Evolutionary conservation across 208 protist species (phyloP), one percentile per base, ranked within the genome.

Genomic region (Trypanosomatidae sp.): DNA sequence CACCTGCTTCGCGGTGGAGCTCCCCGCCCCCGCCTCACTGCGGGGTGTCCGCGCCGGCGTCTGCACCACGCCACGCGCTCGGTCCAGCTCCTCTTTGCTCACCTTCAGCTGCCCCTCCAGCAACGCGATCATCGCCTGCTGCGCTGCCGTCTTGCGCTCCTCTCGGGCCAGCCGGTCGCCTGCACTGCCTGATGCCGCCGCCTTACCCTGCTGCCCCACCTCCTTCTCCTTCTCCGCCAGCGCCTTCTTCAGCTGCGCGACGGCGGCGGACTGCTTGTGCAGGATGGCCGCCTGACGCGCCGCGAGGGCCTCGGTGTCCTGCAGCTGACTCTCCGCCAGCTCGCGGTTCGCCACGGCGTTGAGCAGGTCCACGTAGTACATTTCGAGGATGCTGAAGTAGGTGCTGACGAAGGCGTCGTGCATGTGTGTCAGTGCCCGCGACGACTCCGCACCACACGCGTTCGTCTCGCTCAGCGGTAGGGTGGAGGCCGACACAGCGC

Each of bases 331-430:
- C 66, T 79, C 79, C 22, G 82, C 62, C 67, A 88, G 36, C 69
- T 86, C 86, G 10, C 82, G 69, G 49, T 82, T 79, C 28, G 68
- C 81, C 39, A 93, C 79, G 30, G 82, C 78, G 65, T 84, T 79
- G 13, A 91, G 65, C 36, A 90, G 67, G 68, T 91, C 89, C 10
- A 93, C 77, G 77, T 90, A 88, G 79, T 90, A 88, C 66, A 81
- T 80, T 62, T 91, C 89, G 1, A 88, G 77, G 47, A 79, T 80
- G 49, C 49, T 33, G 47, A 85, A 90, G 77, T 90, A 91, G 25
- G 62, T 72, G 4, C 52, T 36, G 41, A 84, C 62, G 25, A 80
- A 76, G 30, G 71, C 47, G 19, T 25, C 64, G 56, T 71, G 49
- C 69, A 77, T 62, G 36, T 77, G 70, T 22, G 71, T 25, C 70